Conservation (phyloP, 345 rosid genomes). For the Microcos paniculata region DNA sequence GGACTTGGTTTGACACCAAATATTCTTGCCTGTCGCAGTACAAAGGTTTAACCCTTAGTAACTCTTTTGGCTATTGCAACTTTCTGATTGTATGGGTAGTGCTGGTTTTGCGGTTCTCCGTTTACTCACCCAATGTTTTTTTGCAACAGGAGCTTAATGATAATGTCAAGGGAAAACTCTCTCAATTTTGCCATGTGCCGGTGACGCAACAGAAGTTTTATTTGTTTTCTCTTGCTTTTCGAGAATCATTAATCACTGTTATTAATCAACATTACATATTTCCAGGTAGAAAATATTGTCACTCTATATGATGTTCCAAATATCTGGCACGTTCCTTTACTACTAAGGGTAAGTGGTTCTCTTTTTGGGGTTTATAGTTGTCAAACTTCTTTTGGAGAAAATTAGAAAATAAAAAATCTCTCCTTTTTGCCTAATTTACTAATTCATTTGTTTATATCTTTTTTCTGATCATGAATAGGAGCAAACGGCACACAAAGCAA, state of each 20-base stretch:
- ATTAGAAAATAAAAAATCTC: neutral
- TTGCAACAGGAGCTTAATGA: slow-evolving; percentile 70
- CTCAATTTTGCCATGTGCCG: slow-evolving; percentile 94
- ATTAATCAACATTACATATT: slow-evolving; percentile 16
- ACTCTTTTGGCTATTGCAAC: neutral
- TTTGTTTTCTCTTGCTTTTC: neutral
- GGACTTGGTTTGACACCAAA: slow-evolving; percentile 90
- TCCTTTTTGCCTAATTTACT: neutral
- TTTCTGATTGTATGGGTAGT: neutral
- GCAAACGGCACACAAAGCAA: slow-evolving; percentile 89
- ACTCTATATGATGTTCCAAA: slow-evolving; percentile 86
- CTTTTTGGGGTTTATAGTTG: neutral
- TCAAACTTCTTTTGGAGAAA: neutral
- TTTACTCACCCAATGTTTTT: slow-evolving; percentile 17
- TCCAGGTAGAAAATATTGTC: slow-evolving; percentile 74
- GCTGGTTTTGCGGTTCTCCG: slow-evolving; percentile 14
- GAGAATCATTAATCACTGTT: neutral
- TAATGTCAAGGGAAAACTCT: slow-evolving; percentile 74
- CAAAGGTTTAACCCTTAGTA: slow-evolving; percentile 48
- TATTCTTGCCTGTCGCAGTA: slow-evolving; percentile 94
- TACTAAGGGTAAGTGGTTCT: slow-evolving; percentile 58
- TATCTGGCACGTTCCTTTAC: slow-evolving; percentile 93
- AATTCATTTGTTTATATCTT: slow-evolving; percentile 15
- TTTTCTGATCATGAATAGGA: slow-evolving; percentile 44
- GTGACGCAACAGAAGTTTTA: slow-evolving; percentile 36